phyloP scores from a whole-genome alignment of 345 rosid genomes.

The Eucalyptus tenuipes region DNA sequence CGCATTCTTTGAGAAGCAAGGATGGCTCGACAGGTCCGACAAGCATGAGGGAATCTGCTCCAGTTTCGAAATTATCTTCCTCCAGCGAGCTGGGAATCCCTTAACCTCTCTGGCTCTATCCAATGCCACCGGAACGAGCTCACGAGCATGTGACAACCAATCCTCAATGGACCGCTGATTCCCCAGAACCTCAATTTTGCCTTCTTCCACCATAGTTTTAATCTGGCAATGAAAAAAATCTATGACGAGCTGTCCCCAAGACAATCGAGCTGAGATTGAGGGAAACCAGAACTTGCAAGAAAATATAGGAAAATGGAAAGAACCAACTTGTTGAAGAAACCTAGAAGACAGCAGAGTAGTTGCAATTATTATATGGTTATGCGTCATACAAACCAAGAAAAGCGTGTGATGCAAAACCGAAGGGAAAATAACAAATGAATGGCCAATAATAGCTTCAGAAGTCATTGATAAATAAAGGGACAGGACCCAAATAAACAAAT shows the following conservation, averaged over 20 bases:
- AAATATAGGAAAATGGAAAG: not conserved
- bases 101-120: constrained; percentile 45
- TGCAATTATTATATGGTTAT: constrained; percentile 25
- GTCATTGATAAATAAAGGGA: constrained; percentile 6
- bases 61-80: constrained; percentile 59
- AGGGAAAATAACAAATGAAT: not conserved
- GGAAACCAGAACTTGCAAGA: not conserved
- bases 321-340: constrained; percentile 5
- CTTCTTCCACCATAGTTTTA: constrained; percentile 42
- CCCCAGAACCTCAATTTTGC: constrained; percentile 3
- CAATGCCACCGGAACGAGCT: constrained; percentile 52
- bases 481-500: constrained; percentile 26
- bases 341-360: constrained; percentile 46
- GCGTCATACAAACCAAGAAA: not conserved
- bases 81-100: constrained; percentile 80
- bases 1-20: constrained; percentile 76
- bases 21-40: constrained; percentile 83
- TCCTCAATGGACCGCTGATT: constrained; percentile 45
- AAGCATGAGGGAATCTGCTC: constrained; percentile 70
- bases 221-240: not conserved
- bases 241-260: not conserved
- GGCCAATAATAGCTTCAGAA: constrained; percentile 3
- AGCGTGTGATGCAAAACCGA: not conserved
- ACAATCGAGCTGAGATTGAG: not conserved
- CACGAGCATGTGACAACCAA: constrained; percentile 59